Conservation (phyloP, 1,284 basidiomycete species). For the Irpex sp. region DNA sequence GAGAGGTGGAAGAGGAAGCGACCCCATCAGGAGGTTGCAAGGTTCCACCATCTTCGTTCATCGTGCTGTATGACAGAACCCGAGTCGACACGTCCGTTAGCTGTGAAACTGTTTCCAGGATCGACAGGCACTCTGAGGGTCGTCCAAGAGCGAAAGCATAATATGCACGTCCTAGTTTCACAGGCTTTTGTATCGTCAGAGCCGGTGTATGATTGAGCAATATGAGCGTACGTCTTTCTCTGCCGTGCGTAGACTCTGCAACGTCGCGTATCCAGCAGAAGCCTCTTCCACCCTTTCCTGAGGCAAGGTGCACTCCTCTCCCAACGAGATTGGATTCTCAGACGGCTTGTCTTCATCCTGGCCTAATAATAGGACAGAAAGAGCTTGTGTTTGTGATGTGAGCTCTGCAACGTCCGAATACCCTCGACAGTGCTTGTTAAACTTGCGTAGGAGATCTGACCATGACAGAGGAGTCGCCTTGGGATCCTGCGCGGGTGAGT, state of each 20-base stretch:
- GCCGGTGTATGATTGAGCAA: conserved; percentile 7
- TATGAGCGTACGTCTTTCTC: conserved; percentile 55
- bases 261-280: conserved; percentile 40
- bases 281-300: conserved; percentile 56
- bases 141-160: conserved; percentile 73
- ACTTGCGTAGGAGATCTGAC: conserved; percentile 82
- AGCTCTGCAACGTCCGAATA: conserved; percentile 60
- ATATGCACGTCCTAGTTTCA: conserved; percentile 66
- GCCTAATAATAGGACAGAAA: conserved; percentile 56
- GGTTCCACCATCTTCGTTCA: conserved; percentile 37
- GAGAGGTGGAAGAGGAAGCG: conserved; percentile 42
- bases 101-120: conserved; percentile 55
- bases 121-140: conserved; percentile 57
- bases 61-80: conserved; percentile 41
- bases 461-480: conserved; percentile 62
- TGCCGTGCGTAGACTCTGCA: conserved; percentile 48
- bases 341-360: conserved; percentile 30
- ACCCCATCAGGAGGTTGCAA: conserved; percentile 21
- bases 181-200: conserved; percentile 37
- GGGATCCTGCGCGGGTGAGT: conserved; percentile 57
- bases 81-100: conserved; percentile 46
- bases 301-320: conserved; percentile 51
- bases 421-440: conserved; percentile 79
- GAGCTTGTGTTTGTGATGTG: conserved; percentile 60
- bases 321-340: conserved; percentile 45